Evolutionary conservation across 805 yeast genomes (phyloP).

Genomic region (Metschnikowia borealis): DNA sequence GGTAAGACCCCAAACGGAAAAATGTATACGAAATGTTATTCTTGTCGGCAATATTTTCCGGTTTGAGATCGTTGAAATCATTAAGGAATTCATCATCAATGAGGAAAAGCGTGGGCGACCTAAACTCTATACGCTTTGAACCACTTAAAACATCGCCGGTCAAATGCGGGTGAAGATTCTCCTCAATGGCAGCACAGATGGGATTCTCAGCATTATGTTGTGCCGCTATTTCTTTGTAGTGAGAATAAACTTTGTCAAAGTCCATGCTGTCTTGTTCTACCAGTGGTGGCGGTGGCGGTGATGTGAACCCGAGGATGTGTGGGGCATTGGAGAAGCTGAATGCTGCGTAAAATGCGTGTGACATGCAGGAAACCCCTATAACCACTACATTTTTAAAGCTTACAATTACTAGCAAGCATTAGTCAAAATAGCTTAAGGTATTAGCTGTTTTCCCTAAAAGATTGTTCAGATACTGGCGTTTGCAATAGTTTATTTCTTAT

Average conservation of each 20-base stretch:
- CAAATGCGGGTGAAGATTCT: conserved; percentile 30
- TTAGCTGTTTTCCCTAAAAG: no score
- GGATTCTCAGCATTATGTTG: conserved; percentile 7
- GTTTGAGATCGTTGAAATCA: conserved; percentile 22
- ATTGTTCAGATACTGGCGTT: no score
- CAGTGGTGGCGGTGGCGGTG: background rate
- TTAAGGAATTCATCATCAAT: conserved; percentile 30
- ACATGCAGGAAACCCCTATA: background rate
- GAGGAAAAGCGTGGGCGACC: conserved; percentile 32
- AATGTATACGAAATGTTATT: conserved; percentile 35
- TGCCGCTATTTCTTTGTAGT: background rate
- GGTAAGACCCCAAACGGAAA: conserved; percentile 34
- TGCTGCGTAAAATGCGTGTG: background rate
- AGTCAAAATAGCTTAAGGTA: no score
- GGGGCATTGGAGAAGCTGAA: background rate
- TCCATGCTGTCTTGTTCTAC: background rate
- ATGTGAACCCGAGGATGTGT: background rate
- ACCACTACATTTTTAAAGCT: background rate
- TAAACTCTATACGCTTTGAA: conserved; percentile 28
- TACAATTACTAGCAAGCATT: background rate
- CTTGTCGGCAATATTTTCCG: conserved; percentile 9
- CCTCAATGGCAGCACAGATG: conserved; percentile 19
- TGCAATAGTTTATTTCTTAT: no score
- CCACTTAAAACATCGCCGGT: conserved; percentile 37
- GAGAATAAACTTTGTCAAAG: background rate